Evolutionary conservation across 2,329 filamentous ascomycete genomes (phyloP), one percentile per base, ranked within the genome.

Genomic region (Calonectria ilicicola): DNA sequence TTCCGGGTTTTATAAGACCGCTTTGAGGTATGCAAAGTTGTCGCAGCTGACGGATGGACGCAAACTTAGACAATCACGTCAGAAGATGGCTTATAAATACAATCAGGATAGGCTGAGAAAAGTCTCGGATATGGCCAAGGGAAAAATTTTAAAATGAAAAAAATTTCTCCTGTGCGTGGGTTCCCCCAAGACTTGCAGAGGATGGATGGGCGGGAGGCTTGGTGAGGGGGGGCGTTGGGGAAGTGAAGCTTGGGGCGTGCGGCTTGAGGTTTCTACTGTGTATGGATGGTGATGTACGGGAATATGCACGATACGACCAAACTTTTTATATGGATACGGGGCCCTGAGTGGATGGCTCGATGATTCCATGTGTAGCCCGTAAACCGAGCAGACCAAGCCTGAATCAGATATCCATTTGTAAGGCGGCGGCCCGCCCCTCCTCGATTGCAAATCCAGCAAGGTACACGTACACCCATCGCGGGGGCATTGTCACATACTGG

Each of bases 131-230:
- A 60, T 29, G 32, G 26, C 21, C 42, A 21, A 21, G 60, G 27
- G 47, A 70, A 62, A 62, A 73, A 72, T 58, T 23, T 35, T 23
- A 74, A 75, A 75, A 68, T 66, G 76, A 56, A 77, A 77, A 51
- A 38, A 38, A 27, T 47, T 26, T 32, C n/a, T 51, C n/a, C n/a
- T 35, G 21, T 21, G 40, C 23, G 58, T 38, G 46, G 29, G 29
- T 27, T 15, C 46, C 8, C 51, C 19, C 12, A 32, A 27, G 27
- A 44, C 35, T 42, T 15, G 38, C 46, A 69, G 32, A 47, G 56
- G 35, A 46, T 56, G 56, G 35, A 46, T 56, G 63, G 51, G 44
- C 32, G 63, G 63, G 46, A 65, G 17, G 26, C 27, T 49, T 62
- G 53, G 49, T n/a, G 40, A 29, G 40, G 58, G 58, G 29, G 58